These are phyloP conservation scores for Leccinum boreale DNA, from an alignment of 768 basidiomycete genomes.

Conservation along the genomic window DNA sequence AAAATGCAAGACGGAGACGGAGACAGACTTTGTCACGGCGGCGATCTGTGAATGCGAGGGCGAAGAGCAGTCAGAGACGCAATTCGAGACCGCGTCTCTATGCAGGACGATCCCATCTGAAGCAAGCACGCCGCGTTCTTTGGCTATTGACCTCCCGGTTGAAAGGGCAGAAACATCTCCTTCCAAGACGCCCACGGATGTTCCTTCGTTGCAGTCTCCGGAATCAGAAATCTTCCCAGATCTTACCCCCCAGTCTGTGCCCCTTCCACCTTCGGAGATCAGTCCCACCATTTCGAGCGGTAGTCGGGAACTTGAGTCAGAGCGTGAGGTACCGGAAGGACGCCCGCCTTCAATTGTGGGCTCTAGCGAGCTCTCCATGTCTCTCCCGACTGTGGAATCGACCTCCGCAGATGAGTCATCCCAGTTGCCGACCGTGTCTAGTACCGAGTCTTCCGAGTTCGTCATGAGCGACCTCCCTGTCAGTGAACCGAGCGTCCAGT, in stretches of 20 bases:
- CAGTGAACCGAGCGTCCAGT: constrained; percentile 30
- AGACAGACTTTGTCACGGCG: constrained; percentile 48
- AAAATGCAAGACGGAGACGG: constrained; percentile 40
- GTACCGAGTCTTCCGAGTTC: constrained; percentile 39
- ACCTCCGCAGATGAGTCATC: constrained; percentile 31
- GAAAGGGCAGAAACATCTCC: constrained; percentile 24
- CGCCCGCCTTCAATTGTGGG: constrained; percentile 16
- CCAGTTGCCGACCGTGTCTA: constrained; percentile 38
- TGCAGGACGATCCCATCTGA: constrained; percentile 37
- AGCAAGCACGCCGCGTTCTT: constrained; percentile 33
- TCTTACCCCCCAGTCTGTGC: constrained; percentile 29
- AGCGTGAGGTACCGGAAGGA: constrained; percentile 11
- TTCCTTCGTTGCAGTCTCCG: constrained; percentile 26
- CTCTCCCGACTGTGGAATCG: constrained; percentile 32
- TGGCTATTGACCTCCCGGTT: constrained; percentile 31
- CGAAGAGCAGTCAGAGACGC: constrained; percentile 41
- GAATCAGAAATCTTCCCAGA: constrained; percentile 22
- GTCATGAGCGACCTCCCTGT: constrained; percentile 24
- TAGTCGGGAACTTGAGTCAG: constrained; percentile 21
- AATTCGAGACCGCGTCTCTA: constrained; percentile 48
- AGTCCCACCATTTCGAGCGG: constrained; percentile 27
- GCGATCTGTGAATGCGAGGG: constrained; percentile 36
- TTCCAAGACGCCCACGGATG: constrained; percentile 25
- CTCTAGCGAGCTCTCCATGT: constrained; percentile 21
- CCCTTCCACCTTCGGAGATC: constrained; percentile 38